phyloP scores from a whole-genome alignment of 441 rosid genomes.

The Erysimum cheiri region DNA sequence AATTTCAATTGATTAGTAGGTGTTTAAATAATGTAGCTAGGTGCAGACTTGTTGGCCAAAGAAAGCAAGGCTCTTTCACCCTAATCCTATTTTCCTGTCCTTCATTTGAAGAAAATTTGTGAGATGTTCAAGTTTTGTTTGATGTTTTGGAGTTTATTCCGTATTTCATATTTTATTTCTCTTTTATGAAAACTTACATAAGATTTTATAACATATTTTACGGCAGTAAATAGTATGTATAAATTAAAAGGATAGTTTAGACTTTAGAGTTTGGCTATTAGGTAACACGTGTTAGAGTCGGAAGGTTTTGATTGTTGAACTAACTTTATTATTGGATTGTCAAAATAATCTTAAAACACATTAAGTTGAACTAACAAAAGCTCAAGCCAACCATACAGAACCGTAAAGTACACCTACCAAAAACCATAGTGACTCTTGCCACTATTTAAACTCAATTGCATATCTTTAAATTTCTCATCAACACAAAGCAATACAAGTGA shows the following conservation, averaged over 20 bases:
- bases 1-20: too few relatives aligned
- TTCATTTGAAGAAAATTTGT: too few relatives aligned
- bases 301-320: conserved; percentile 33
- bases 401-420: conserved; percentile 28
- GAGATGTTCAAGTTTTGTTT: too few relatives aligned
- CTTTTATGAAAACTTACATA: neutral
- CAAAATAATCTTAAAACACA: conserved; percentile 17
- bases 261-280: conserved; percentile 6
- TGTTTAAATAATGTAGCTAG: too few relatives aligned
- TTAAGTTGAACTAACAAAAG: conserved; percentile 39
- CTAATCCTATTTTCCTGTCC: too few relatives aligned
- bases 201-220: neutral
- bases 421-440: conserved; percentile 18
- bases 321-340: conserved; percentile 23
- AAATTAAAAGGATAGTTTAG: neutral
- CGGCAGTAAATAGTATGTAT: neutral
- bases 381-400: conserved; percentile 22
- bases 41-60: too few relatives aligned
- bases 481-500: conserved; percentile 19
- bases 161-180: neutral
- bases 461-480: conserved; percentile 10
- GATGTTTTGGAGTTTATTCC: neutral
- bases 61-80: too few relatives aligned
- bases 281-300: conserved; percentile 13
- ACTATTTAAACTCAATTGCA: conserved; percentile 39